Conservation (phyloP, 129 eudicot genomes). For the Helianthus annuus region HanXRQr2.0-SUNRISE NC_035438.2:25461693-25462192, state of each 20-base stretch:
- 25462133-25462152: background rate
- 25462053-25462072: background rate
- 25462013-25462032: conserved; percentile 42
- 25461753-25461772: background rate
- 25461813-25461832: conserved; percentile 13
- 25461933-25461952: conserved; percentile 14
- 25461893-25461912: background rate
- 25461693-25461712: too few species aligned
- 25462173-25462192: background rate
- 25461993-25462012: conserved; percentile 45
- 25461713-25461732: too few species aligned
- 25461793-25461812: conserved; percentile 8
- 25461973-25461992: conserved; percentile 30
- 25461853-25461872: conserved; percentile 13
- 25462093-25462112: conserved; percentile 1
- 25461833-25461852: background rate
- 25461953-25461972: conserved; percentile 25
- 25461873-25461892: background rate
- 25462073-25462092: conserved; percentile 1
- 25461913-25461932: background rate
- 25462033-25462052: conserved; percentile 27
- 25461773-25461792: background rate
- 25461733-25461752: conserved; percentile 27
- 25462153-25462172: background rate
- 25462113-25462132: background rate